Base-by-base conservation (phyloP, 2,329 filamentous ascomycete species). In the Fusarium brevicatenulatum region DNA sequence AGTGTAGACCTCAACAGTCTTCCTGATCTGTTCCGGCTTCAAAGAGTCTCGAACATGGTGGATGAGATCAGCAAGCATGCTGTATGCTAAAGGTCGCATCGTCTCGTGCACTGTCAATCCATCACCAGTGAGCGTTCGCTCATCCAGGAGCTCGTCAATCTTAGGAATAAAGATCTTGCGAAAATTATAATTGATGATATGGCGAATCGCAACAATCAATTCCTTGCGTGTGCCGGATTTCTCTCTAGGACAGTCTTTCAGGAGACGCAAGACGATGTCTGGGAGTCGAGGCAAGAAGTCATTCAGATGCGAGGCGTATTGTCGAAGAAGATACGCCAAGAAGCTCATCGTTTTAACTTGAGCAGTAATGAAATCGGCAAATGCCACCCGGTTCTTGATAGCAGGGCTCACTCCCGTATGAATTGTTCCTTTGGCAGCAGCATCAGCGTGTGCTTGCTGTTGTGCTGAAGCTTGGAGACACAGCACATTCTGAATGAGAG, bases 271-370 rank as follows among this genome's bases (percentile, higher is more conserved):
- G 7, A 98, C 94, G 42, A 98, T 95, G 39, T 93, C 91, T 1
- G 96, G 96, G 21, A 99, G 85, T 0, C 91, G 92, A 1, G 91
- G 92, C 34, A 99, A 85, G 77, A 99, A 98, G 76, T 99, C 96
- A 16, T 91, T 90, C 15, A 99, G 85, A 73, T 97, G 93, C 65
- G 93, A 92, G 5, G 95, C 91, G 81, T 98, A 97, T 53, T 97
- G 92, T 47, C 96, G 87, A 18, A 99, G 88, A 2, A 99, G 85
- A 79, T 98, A 99, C 2, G 97, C 97, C 74, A 99, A 82, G 78
- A 99, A 99, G 78, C 95, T 98, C 95, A 99, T 98, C 0, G 95
- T 98, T 86, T 99, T 98, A 21, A 99, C 96, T 81, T 99, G 97
- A 3, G 95, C 95, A 1, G 95, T 98, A 73, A 99, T 97, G 75